Conservation (phyloP, 345 rosid genomes). For the Pistacia vera region DNA sequence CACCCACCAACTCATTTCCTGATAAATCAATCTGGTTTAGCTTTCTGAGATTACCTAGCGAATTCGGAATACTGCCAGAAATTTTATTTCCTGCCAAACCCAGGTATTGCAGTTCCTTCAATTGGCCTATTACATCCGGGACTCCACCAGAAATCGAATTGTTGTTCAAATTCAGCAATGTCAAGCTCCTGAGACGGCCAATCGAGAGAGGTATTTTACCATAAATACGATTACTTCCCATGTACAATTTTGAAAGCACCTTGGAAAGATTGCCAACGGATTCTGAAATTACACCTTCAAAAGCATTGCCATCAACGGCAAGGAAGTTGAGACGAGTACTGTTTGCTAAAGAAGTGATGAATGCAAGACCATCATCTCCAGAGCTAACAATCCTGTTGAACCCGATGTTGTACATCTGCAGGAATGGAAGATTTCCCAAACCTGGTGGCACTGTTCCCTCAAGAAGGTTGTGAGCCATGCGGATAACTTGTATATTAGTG, state of each 20-base stretch:
- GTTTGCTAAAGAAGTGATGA: conserved; percentile 34
- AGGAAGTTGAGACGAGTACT: conserved; percentile 28
- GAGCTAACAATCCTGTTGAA: conserved; percentile 20
- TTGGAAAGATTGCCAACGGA: conserved; percentile 35
- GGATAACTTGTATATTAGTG: conserved; percentile 24
- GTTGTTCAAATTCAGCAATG: conserved; percentile 41
- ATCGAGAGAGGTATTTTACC: conserved; percentile 28
- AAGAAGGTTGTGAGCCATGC: conserved; percentile 17
- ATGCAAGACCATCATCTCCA: conserved; percentile 28
- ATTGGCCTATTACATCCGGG: conserved; percentile 40
- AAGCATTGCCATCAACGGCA: conserved; percentile 23
- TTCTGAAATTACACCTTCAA: conserved; percentile 29
- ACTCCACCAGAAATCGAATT: conserved; percentile 46
- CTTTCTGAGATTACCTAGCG: conserved; percentile 39
- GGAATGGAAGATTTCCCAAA: conserved; percentile 26
- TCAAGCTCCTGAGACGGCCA: conserved; percentile 38
- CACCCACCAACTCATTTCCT: conserved; percentile 39
- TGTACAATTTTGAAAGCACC: conserved; percentile 14
- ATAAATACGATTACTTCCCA: conserved; percentile 31
- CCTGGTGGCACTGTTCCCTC: conserved; percentile 34
- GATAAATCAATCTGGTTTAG: conserved; percentile 47
- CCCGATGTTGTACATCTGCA: conserved; percentile 24
- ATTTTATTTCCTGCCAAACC: conserved; percentile 41
- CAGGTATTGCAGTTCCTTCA: conserved; percentile 41
- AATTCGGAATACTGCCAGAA: conserved; percentile 40